These are phyloP conservation scores for Tylopilus sp. DNA, from an alignment of 768 basidiomycete species.

Conservation along the genomic window DNA sequence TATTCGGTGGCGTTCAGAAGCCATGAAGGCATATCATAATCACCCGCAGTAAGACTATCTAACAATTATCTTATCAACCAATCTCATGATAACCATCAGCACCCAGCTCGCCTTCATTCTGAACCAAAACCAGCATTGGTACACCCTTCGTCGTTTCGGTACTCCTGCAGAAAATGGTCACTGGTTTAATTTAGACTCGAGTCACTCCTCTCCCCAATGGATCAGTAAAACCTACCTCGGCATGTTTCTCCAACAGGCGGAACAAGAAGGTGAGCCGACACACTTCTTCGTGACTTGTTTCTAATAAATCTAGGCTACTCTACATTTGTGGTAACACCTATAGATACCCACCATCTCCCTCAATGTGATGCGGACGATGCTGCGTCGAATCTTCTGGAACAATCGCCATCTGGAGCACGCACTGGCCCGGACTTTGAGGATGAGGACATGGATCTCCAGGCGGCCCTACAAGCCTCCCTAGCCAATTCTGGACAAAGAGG, in stretches of 20 bases:
- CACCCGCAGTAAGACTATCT: slow-evolving; percentile 63
- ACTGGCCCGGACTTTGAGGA: slow-evolving; percentile 53
- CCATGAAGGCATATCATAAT: slow-evolving; percentile 72
- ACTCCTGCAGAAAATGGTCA: slow-evolving; percentile 48
- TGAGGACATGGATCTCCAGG: slow-evolving; percentile 86
- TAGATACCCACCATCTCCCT: slow-evolving; percentile 54
- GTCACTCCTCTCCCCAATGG: slow-evolving; percentile 69
- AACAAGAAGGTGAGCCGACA: slow-evolving; percentile 66
- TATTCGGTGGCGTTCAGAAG: slow-evolving; percentile 80
- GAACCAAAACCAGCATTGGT: slow-evolving; percentile 87
- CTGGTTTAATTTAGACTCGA: slow-evolving; percentile 91
- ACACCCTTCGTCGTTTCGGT: slow-evolving; percentile 81
- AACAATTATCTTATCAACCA: background rate
- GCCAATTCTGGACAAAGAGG: slow-evolving; percentile 23
- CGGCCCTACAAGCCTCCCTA: slow-evolving; percentile 81
- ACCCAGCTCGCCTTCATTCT: slow-evolving; percentile 84
- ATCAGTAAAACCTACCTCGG: slow-evolving; percentile 78
- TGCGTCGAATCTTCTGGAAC: slow-evolving; percentile 60
- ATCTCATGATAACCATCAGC: slow-evolving; percentile 37
- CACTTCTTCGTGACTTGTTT: too few relatives aligned
- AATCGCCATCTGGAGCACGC: slow-evolving; percentile 21
- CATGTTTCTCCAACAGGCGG: slow-evolving; percentile 85
- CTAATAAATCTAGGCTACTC: slow-evolving; percentile 87
- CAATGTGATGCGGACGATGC: slow-evolving; percentile 71
- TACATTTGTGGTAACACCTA: slow-evolving; percentile 70